Percentiles rank a stretch among this genome's conserved stretches.
These are phyloP conservation scores for Lodderomyces pseudojiufengensis DNA, from an alignment of 1,139 yeast genomes.

Conservation along the genomic window DNA sequence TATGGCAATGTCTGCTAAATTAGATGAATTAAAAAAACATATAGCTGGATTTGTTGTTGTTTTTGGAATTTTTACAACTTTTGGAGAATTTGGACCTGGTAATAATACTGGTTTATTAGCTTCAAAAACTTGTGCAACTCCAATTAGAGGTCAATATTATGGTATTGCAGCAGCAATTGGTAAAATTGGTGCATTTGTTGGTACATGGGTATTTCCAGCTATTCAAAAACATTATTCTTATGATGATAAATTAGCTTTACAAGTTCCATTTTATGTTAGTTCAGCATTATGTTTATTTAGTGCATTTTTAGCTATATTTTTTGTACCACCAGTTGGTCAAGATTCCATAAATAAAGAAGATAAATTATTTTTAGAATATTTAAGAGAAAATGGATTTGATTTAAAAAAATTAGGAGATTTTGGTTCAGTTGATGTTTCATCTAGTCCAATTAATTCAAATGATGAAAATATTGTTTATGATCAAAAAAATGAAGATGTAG, in stretches of 20 bases:
- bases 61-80: constrained; percentile 78
- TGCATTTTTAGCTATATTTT: constrained; percentile 64
- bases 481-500: constrained; percentile 3
- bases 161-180: constrained; percentile 91
- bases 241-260: constrained; percentile 42
- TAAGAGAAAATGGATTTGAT: constrained; percentile 58
- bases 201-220: constrained; percentile 82
- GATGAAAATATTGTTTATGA: constrained; percentile 4
- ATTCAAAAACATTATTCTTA: constrained; percentile 46
- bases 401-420: constrained; percentile 40
- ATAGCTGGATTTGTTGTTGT: constrained; percentile 79
- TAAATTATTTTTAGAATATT: constrained; percentile 59
- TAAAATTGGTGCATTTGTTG: constrained; percentile 89
- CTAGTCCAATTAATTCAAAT: neutral
- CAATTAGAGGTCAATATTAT: constrained; percentile 87
- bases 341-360: constrained; percentile 80
- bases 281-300: constrained; percentile 73
- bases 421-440: constrained; percentile 5
- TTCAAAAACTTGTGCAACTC: constrained; percentile 80
- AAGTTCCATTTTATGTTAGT: constrained; percentile 80
- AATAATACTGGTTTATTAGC: constrained; percentile 87
- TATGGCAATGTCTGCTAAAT: constrained; percentile 77
- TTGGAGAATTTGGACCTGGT: constrained; percentile 96
- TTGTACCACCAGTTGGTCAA: constrained; percentile 79
- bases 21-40: constrained; percentile 51